phyloP scores from a whole-genome alignment of 2,329 filamentous ascomycete species.

The Xylariaceae sp. region DNA sequence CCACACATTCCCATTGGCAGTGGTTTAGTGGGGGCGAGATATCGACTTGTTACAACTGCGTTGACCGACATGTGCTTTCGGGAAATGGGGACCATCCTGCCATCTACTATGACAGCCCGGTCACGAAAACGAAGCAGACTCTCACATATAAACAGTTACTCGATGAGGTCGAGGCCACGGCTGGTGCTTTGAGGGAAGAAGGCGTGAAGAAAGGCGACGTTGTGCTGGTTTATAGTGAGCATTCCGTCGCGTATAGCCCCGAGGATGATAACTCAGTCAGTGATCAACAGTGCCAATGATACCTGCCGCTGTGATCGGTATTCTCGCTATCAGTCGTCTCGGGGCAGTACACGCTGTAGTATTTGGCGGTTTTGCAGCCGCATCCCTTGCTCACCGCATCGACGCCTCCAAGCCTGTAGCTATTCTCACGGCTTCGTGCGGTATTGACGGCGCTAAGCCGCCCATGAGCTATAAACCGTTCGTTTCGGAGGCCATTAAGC shows the following conservation, averaged over 20 bases:
- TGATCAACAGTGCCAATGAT: constrained; percentile 82
- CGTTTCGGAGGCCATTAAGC: constrained; percentile 70
- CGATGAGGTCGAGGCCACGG: constrained; percentile 78
- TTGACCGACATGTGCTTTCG: constrained; percentile 83
- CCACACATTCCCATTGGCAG: constrained; percentile 75
- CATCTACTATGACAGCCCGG: constrained; percentile 86
- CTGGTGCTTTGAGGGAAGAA: constrained; percentile 79
- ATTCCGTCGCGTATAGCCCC: neutral
- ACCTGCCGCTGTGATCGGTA: constrained; percentile 82
- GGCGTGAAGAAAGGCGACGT: constrained; percentile 84
- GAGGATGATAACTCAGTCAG: constrained; percentile 11
- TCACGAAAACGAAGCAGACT: constrained; percentile 71
- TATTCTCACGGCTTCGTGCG: constrained; percentile 88
- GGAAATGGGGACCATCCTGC: constrained; percentile 76
- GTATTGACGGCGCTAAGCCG: constrained; percentile 84
- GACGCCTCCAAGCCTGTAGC: constrained; percentile 76
- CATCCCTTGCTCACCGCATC: constrained; percentile 83
- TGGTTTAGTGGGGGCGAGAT: constrained; percentile 92
- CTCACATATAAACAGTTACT: constrained; percentile 77
- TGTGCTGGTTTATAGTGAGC: constrained; percentile 83
- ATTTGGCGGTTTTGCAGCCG: constrained; percentile 86
- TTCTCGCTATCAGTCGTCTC: constrained; percentile 77
- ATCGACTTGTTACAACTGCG: constrained; percentile 88
- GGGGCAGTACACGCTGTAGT: constrained; percentile 91
- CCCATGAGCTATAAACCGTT: constrained; percentile 77